Base-by-base conservation (phyloP, 2,329 filamentous ascomycete species). In the Chaetomium sp. region DNA sequence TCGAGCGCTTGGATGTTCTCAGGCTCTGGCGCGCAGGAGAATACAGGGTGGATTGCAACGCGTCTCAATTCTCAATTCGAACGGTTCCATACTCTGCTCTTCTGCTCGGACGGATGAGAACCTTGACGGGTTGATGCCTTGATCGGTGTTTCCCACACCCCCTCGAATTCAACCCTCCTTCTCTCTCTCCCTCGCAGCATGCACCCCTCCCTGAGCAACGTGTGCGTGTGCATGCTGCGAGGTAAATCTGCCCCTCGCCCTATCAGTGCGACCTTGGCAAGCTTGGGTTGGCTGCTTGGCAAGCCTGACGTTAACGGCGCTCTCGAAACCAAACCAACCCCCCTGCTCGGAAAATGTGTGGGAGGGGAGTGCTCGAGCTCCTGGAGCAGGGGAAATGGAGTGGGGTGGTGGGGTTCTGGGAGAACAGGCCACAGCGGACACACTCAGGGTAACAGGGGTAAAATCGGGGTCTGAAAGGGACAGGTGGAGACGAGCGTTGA, bases 191-290 rank as follows among this genome's bases (percentile, higher is more conserved):
- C 38, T 49, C 37, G 54, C 50, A 50, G 54, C 54, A 56, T 56
- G 38, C 56, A 52, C 45, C 42, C 54, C 45, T 56, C 55, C 27
- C 42, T 42, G 44, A 57, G 45, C 57, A 62, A 64, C 62, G 59
- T 61, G 59, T 61, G 62, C 64, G 62, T 64, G 59, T 61, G 62
- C 64, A 63, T 64, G 59, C 63, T 65, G 63, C 63, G 60, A 63
- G 62, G 63, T 64, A 62, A 65, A 65, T 64, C 63, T 49, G 55
- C 38, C 42, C 53, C 54, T 51, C 54, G 49, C 55, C 55, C 53
- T 54, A 43, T 41, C 45, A 34, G 54, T 55, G 49, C 51, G 50
- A 60, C 60, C 59, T 59, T 27, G 19, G 19, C 19, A 27, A 27
- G 19, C 19, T 27, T 27, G 19, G 19, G 19, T 27, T 27, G 19